Evolutionary conservation across 257 asterid species (phyloP).

Genomic region (Solanum ahanhuiri): DNA sequence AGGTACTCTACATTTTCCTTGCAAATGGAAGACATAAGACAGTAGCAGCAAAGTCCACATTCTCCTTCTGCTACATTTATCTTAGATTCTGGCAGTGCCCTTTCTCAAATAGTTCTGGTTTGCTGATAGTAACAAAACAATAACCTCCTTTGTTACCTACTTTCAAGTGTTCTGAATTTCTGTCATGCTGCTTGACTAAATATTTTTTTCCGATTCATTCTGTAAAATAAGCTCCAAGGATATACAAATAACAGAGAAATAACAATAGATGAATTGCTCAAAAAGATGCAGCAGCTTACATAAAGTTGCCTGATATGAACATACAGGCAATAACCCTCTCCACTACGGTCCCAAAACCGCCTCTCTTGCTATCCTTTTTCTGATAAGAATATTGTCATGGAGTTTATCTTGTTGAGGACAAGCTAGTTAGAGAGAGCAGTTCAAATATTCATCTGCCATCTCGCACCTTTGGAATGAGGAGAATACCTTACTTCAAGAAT

Average conservation of each 20-base stretch:
- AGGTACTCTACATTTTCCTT: background rate
- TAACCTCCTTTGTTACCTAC: background rate
- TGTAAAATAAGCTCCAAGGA: background rate
- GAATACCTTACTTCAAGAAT: background rate
- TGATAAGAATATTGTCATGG: background rate
- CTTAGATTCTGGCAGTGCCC: background rate
- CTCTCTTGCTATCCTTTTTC: background rate
- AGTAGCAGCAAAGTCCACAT: background rate
- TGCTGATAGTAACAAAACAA: background rate
- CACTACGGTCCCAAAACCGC: background rate
- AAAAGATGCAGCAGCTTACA: background rate
- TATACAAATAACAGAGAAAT: background rate
- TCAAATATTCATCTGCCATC: background rate
- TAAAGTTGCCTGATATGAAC: background rate
- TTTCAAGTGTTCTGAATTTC: background rate
- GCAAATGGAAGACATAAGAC: background rate
- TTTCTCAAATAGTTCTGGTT: background rate
- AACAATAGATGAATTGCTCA: background rate
- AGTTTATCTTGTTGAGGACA: background rate
- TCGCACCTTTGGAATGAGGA: background rate
- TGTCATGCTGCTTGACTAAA: background rate
- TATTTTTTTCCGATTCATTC: background rate
- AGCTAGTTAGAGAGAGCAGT: background rate
- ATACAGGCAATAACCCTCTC: background rate
- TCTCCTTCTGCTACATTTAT: background rate